Evolutionary conservation across 495 filamentous ascomycete species (phyloP), one percentile per base, ranked within the genome.

Genomic region (Apodospora peruviana): DNA sequence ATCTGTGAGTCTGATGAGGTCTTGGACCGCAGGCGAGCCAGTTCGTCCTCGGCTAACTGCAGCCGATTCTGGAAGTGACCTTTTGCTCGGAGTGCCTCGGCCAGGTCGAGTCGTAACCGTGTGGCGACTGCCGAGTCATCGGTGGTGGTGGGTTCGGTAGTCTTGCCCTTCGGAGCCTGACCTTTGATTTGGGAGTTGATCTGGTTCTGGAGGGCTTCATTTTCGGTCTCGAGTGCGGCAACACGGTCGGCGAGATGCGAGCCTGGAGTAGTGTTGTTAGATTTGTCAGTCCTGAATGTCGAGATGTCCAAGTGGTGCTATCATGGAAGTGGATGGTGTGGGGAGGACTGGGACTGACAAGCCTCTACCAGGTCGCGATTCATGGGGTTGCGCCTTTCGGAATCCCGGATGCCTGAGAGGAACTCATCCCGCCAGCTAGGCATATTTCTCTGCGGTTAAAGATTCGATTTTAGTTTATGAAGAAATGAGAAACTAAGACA

Each of bases 41-140:
- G 60, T 47, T 89, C 83, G 3, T 78, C 69, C 4, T 78, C 82
- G n/a, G 79, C 70, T 7, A 70, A 62, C 32, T 79, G 74, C 17
- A 88, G 68, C 5, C 75, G 75, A 11, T 69, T 66, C 49, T 88
- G 82, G n/a, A 88, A 64, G 38, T 84, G 72, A 7, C 77, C 74
- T 38, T 84, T 82, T 12, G 82, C 80, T 25, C 86, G 83, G 41
- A 91, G 80, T n/a, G 88, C 85, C 64, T 84, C 84, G 7, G 80
- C 74, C 2, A 91, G 70, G 22, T 91, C 86, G 34, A 79, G 63
- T 12, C 80, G 72, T 1, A 84, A 67, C 32, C 76, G 71, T 16
- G 75, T 64, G 5, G 78, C 56, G 35, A 67, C 52, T 8, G 61
- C 39, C 7, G 47, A 63, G 53, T 64, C 57, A 16, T 64, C 69